phyloP scores from a whole-genome alignment of 2,329 filamentous ascomycete genomes.

The Pleomassaria siparia region DNA sequence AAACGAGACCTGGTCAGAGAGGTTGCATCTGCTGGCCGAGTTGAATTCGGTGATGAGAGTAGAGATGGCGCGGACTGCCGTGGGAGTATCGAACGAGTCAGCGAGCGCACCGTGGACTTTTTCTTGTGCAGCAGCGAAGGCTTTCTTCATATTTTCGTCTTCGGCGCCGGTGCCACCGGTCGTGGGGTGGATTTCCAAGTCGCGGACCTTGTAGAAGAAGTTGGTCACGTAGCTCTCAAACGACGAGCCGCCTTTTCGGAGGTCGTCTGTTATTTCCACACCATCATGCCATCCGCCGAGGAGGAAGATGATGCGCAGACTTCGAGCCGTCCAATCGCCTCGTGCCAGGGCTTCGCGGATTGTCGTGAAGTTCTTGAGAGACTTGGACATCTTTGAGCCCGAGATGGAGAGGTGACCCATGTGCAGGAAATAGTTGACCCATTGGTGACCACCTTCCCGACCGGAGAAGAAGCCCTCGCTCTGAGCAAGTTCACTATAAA shows the following conservation, averaged over 20 bases:
- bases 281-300: constrained; percentile 88
- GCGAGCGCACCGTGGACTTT: constrained; percentile 67
- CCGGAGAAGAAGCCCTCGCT: constrained; percentile 77
- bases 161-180: constrained; percentile 30
- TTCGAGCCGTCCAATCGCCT: constrained; percentile 73
- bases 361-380: constrained; percentile 92
- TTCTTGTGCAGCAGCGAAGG: constrained; percentile 57
- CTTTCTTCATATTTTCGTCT: constrained; percentile 48
- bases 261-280: constrained; percentile 84
- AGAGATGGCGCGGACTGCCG: constrained; percentile 75
- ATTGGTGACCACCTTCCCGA: constrained; percentile 57
- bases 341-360: constrained; percentile 77
- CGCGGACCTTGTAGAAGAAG: constrained; percentile 62
- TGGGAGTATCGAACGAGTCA: constrained; percentile 86
- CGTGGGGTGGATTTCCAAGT: constrained; percentile 46
- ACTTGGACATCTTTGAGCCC: constrained; percentile 95
- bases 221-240: constrained; percentile 82
- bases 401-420: constrained; percentile 91
- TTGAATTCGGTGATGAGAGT: constrained; percentile 80
- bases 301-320: constrained; percentile 82
- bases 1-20: constrained; percentile 52
- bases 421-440: constrained; percentile 95
- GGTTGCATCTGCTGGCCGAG: constrained; percentile 41
- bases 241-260: constrained; percentile 70
- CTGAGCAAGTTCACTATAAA: constrained; percentile 82